phyloP scores from a whole-genome alignment of 169 alveolate genomes.

The Amoebophrya sp. region DNA sequence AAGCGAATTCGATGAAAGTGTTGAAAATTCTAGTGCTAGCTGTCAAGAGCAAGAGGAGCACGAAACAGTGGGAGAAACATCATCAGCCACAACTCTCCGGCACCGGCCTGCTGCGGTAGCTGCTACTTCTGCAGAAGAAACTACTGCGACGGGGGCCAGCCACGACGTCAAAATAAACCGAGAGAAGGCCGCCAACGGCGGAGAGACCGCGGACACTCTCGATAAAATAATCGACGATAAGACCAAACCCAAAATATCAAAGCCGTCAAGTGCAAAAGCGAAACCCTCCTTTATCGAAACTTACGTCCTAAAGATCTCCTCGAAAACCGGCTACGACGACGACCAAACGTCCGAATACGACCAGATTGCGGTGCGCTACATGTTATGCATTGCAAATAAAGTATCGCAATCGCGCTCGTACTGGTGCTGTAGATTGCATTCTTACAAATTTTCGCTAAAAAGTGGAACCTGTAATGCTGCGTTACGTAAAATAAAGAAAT shows the following conservation, averaged over 20 bases:
- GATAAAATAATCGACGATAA: no score
- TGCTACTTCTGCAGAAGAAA: no score
- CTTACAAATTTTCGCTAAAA: background rate
- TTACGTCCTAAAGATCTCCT: background rate
- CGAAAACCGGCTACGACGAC: conserved; percentile 57
- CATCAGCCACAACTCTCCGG: no score
- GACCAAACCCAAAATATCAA: no score
- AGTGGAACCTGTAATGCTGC: background rate
- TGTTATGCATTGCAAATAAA: conserved; percentile 53
- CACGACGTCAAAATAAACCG: background rate
- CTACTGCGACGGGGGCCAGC: background rate
- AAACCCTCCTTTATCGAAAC: background rate
- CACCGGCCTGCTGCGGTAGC: no score
- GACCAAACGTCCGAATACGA: conserved; percentile 84
- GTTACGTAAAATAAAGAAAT: background rate
- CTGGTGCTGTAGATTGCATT: conserved; percentile 29
- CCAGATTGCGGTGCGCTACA: conserved; percentile 76
- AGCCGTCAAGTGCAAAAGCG: no score
- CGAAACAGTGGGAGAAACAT: no score
- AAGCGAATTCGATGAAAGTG: background rate
- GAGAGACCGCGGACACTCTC: background rate
- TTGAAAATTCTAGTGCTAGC: background rate
- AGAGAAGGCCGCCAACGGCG: background rate
- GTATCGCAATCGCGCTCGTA: background rate
- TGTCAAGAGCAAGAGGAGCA: no score